Evolutionary conservation across 2,329 filamentous ascomycete genomes (phyloP), one percentile per base, ranked within the genome.

Genomic region (Alternaria viburni): DNA sequence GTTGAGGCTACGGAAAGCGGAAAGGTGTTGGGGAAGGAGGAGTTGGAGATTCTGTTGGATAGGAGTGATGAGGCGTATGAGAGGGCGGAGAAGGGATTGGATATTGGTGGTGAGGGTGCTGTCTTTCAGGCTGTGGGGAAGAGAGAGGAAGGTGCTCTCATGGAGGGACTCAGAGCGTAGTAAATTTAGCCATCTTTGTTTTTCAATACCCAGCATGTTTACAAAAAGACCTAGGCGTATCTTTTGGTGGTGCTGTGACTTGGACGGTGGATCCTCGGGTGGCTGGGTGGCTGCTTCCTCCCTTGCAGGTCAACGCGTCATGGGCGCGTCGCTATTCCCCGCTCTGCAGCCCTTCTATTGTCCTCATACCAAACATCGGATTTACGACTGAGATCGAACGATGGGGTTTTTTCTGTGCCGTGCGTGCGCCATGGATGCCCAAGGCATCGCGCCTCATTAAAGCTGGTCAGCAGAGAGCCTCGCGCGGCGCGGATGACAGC

Each of bases 121-220:
- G 79, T 83, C 0, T 96, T 93, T 76, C 88, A 88, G 75, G 90
- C 93, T 54, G 91, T 97, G 12, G 93, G 95, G 80, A 96, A 93
- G n/a, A 89, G 87, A 77, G 82, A 82, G 54, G 86, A 86, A 54
- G 83, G 82, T 4, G 82, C 80, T 21, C 71, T 85, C 50, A 80
- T 85, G 80, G 82, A 84, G 65, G 82, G 82, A n/a, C 77, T 85
- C 75, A 81, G 81, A 66, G 77, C 78, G 8, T 80, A 54, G 62
- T 32, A 5, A 5, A 32, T 7, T 52, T n/a, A 2, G 4, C 2
- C 0, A 36, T 11, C 15, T 19, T 9, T 12, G 6, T 23, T 7
- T 11, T 41, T 41, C 1, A 41, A 41, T 41, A 41, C 36, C 36
- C 36, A 32, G 32, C 11, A 3, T 41, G 9, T 25, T 25, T 17